These are phyloP conservation scores for Chenopodium formosanum DNA, from an alignment of 148 eudicot species.

Conservation along the genomic window DNA sequence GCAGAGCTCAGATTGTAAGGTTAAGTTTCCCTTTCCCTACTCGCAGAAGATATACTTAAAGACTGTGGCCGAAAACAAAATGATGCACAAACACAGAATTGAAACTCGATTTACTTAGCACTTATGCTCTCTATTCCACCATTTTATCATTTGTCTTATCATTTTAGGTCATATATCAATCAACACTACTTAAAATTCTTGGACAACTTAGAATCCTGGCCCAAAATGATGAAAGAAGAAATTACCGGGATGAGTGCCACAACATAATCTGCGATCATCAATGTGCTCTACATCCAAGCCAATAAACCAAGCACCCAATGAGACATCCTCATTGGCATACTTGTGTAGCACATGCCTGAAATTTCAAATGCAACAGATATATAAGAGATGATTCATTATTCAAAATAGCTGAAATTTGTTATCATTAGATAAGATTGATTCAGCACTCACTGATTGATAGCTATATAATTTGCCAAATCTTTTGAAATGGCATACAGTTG, in stretches of 20 bases:
- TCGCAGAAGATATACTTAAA: not conserved
- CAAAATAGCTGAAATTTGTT: not conserved
- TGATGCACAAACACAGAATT: not conserved
- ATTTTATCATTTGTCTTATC: not conserved
- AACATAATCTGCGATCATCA: conserved; percentile 81
- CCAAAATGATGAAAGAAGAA: not conserved
- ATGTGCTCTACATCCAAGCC: conserved; percentile 86
- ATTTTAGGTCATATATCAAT: not conserved
- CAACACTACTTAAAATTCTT: not conserved
- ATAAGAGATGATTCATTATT: conserved; percentile 8
- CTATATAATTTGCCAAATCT: conserved; percentile 64
- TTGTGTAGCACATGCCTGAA: conserved; percentile 75
- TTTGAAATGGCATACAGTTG: conserved; percentile 77
- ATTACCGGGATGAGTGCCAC: conserved; percentile 86
- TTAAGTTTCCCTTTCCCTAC: not conserved
- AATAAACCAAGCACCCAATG: conserved; percentile 85
- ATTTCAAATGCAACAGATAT: conserved; percentile 4
- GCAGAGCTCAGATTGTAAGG: not conserved
- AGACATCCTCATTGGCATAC: conserved; percentile 84
- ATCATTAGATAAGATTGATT: conserved; percentile 3
- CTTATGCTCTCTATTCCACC: not conserved
- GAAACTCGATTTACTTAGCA: not conserved
- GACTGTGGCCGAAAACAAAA: too few species aligned
- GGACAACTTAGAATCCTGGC: not conserved
- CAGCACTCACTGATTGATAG: conserved; percentile 59